These are phyloP conservation scores for Leccinum subgranulosum DNA, from an alignment of 768 basidiomycete species.

Conservation along the genomic window DNA sequence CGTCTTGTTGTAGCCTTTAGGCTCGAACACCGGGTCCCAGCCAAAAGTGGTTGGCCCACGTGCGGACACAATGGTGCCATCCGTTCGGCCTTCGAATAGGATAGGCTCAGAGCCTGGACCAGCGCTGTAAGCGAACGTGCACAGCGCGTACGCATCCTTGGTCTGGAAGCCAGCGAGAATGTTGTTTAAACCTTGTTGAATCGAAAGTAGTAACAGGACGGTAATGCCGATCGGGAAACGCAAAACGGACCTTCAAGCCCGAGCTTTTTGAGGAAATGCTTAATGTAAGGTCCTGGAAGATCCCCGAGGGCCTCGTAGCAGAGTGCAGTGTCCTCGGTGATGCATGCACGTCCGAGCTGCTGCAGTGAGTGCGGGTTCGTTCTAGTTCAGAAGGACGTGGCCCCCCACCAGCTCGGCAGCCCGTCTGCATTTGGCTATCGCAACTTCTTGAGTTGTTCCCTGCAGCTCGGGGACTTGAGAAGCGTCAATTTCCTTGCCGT, in stretches of 20 bases:
- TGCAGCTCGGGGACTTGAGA: conserved; percentile 86
- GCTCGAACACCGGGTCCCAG: conserved; percentile 89
- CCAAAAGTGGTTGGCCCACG: conserved; percentile 80
- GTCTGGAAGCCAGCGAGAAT: conserved; percentile 75
- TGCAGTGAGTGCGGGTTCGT: conserved; percentile 1
- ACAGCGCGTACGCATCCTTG: conserved; percentile 82
- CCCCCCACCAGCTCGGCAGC: conserved; percentile 74
- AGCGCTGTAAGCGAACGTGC: conserved; percentile 92
- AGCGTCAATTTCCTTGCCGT: not conserved
- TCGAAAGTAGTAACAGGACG: not conserved
- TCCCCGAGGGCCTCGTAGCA: conserved; percentile 87
- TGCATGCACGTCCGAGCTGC: conserved; percentile 52
- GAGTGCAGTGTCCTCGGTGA: conserved; percentile 93
- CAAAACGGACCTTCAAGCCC: conserved; percentile 72
- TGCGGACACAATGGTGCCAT: conserved; percentile 85
- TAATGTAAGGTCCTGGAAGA: conserved; percentile 97
- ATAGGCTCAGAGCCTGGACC: conserved; percentile 80
- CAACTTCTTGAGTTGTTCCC: conserved; percentile 88
- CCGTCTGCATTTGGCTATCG: conserved; percentile 77
- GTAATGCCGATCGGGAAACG: not conserved
- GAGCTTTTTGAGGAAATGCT: conserved; percentile 78
- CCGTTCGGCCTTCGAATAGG: conserved; percentile 82
- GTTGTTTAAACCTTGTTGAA: conserved; percentile 64
- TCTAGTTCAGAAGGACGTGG: not conserved
- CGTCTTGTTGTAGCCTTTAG: conserved; percentile 74